Evolutionary conservation across 371 early-diverging fungal genomes (phyloP).

Genomic region (Gilbertella persicaria): DNA sequence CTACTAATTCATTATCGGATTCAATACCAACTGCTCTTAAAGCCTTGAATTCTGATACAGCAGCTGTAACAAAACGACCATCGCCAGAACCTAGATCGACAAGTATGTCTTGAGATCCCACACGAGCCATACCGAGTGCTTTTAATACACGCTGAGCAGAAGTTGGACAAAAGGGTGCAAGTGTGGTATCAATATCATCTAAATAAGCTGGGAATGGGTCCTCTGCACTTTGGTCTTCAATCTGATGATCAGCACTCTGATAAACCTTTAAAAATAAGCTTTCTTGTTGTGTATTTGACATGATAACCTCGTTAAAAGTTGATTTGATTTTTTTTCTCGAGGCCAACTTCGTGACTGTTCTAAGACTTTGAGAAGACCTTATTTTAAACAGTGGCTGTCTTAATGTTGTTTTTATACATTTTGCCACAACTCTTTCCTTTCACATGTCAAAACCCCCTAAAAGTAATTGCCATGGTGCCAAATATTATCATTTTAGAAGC

Average conservation of each 20-base stretch:
- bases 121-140: conserved; percentile 54
- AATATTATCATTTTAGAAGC: no score
- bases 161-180: conserved; percentile 68
- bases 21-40: conserved; percentile 58
- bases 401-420: no score
- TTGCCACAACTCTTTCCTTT: no score
- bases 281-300: not conserved
- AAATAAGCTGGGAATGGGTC: conserved; percentile 61
- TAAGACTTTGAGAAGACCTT: no score
- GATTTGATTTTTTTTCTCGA: no score
- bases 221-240: conserved; percentile 37
- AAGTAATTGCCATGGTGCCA: no score
- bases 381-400: no score
- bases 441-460: no score
- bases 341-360: no score
- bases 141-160: conserved; percentile 56
- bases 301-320: no score
- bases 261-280: conserved; percentile 34
- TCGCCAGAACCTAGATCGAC: conserved; percentile 71
- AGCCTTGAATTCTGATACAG: conserved; percentile 49
- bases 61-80: conserved; percentile 62
- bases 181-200: conserved; percentile 55
- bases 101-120: conserved; percentile 41
- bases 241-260: conserved; percentile 34
- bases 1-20: conserved; percentile 51